Base-by-base conservation (phyloP, 805 yeast species). In the Metschnikowia dekortorum region DNA sequence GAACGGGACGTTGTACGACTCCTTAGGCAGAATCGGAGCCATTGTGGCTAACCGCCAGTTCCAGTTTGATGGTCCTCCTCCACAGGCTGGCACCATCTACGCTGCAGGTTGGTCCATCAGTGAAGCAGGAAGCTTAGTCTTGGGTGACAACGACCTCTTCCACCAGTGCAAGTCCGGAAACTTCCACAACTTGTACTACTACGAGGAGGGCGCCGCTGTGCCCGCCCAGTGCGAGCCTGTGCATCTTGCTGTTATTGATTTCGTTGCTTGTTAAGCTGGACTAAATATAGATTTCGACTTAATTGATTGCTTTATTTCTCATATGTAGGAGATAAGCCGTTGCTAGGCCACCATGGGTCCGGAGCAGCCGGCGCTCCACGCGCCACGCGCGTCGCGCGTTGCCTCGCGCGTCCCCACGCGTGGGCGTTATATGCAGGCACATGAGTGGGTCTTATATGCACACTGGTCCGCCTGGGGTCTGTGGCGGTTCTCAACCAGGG, bases 41-140 rank as follows among this genome's bases (percentile, higher is more conserved):
- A 84, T 85, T 69, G 92, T 85, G 60, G 83, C 90, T 48, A 85
- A 85, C 83, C 78, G 86, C 75, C 92, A 85, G 74, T 82, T 84
- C 79, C 89, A 83, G 71, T 83, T 83, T 64, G 88, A 84, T 65
- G 88, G 88, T 65, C 87, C 87, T 52, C 90, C 91, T 51, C 90
- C 91, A 63, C 92, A 85, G 76, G 88, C 64, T 39, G 68, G 68
- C 28, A 44, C 66, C 51, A 62, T 63, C 48, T 64, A 60, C 58
- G 66, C 67, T 45, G 65, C 61, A 33, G 68, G 68, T 36, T 64
- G 68, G 68, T 74, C 82, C 46, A 73, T 81, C 52, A 71, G 80
- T 46, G 60, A 63, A 55, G 79, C 78, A 56, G 84, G 77, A 18
- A 81, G 80, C 68, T 78, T 85, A 62, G 88, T 88, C 33, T 68